phyloP scores from a whole-genome alignment of 1,284 basidiomycete genomes.

The Microbotryomycetes sp. region DNA sequence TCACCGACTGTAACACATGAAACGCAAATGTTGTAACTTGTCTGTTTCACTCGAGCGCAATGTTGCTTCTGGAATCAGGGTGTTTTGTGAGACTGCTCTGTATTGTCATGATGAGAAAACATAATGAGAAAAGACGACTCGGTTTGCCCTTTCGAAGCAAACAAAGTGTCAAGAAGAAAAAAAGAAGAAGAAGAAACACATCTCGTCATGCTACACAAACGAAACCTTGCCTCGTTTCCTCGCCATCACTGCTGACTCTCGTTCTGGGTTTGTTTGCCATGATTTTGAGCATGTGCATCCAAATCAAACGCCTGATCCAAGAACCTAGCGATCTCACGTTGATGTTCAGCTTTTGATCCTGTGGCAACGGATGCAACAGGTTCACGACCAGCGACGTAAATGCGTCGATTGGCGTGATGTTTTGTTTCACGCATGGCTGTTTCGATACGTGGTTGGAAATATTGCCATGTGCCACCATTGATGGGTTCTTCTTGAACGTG shows the following conservation, averaged over 20 bases:
- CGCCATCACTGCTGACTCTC: neutral
- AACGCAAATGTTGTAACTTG: too few species aligned
- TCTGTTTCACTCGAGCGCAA: too few species aligned
- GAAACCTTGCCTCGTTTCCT: neutral
- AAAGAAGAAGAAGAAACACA: neutral
- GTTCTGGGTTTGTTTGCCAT: conserved; percentile 2
- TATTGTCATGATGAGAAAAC: neutral
- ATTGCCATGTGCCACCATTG: conserved; percentile 65
- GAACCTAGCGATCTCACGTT: conserved; percentile 26
- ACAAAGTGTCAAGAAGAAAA: neutral
- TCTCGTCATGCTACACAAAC: neutral
- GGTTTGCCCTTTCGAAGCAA: too few species aligned
- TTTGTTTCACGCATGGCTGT: conserved; percentile 59
- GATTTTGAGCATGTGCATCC: conserved; percentile 16
- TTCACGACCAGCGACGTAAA: conserved; percentile 66
- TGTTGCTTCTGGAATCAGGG: neutral
- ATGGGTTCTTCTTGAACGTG: conserved; percentile 37
- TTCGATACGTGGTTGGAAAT: conserved; percentile 60
- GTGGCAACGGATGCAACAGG: conserved; percentile 52
- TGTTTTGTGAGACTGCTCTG: neutral
- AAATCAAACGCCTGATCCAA: conserved; percentile 31
- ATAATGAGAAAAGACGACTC: too few species aligned
- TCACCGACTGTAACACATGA: neutral
- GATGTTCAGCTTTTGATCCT: conserved; percentile 51
- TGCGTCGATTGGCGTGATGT: conserved; percentile 85